Evolutionary conservation across 495 filamentous ascomycete species (phyloP), one percentile per base, ranked within the genome.

Genomic region (Cairneyella variabilis): DNA sequence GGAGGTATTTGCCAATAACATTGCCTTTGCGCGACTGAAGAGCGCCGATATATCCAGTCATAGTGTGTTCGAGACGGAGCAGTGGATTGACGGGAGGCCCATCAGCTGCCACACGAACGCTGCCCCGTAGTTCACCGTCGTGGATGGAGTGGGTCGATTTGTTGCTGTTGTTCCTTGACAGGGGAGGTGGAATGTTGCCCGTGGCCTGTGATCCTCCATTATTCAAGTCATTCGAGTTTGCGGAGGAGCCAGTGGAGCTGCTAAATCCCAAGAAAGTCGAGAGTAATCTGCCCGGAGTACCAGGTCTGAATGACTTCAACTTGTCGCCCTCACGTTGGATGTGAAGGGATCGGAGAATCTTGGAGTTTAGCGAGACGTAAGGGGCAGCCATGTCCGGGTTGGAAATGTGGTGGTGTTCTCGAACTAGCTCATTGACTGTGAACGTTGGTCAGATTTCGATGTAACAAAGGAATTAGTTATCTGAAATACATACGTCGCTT

Each of bases 211-310:
- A 64, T 47, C 51, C 57, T 3, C 32, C 9, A 9, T 38, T 12
- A 22, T 20, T 54, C 20, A 55, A 59, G n/a, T n/a, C n/a, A 3
- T 40, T 46, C 25, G 32, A 51, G 47, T 48, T 48, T 36, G 28
- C 57, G 22, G 54, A 43, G 8, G 61, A 60, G 3, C 48, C 37
- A 5, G 47, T 51, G 21, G 58, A 61, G 14, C 30, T 56, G 48
- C 49, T 67, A 44, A 62, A 66, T 27, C 70, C 77, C 26, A 96
- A 73, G 45, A 98, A 78, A 58, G 79, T 93, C 0, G 91, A 93
- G 22, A 98, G 76, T 61, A 97, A 69, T 67, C 97, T 98, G 30
- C 92, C 89, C 0, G 93, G 92, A 9, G 91, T 96, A 10, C 84
- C 79, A 10, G 87, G 83, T 18, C 90, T 77, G 59, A 89, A 85